These are phyloP conservation scores for Aspergillus caelatus DNA, from an alignment of 2,329 filamentous ascomycete species.

Conservation along the genomic window DNA sequence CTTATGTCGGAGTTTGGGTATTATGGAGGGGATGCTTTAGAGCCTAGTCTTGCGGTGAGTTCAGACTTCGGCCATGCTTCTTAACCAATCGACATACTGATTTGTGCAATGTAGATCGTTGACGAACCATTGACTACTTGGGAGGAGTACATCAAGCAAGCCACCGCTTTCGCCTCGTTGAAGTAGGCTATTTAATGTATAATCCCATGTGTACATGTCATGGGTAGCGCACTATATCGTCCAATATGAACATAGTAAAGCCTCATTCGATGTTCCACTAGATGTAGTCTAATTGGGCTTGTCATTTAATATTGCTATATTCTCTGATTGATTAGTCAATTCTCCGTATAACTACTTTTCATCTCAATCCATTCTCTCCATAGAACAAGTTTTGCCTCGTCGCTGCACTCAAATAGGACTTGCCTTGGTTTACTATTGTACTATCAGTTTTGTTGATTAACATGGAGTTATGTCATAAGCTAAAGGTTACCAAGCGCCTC, in stretches of 20 bases:
- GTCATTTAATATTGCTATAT: too few species aligned
- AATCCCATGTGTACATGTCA: background rate
- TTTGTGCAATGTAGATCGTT: background rate
- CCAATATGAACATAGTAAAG: background rate
- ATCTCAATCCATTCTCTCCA: too few species aligned
- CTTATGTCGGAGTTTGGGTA: background rate
- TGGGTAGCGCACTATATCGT: background rate
- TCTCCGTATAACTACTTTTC: too few species aligned
- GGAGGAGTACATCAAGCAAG: background rate
- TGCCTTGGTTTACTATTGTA: too few species aligned
- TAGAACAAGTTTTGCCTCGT: too few species aligned
- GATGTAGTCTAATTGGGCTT: too few species aligned
- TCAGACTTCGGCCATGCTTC: background rate
- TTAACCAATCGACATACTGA: background rate
- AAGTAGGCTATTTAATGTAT: background rate
- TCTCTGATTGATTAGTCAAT: too few species aligned
- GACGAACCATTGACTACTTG: background rate
- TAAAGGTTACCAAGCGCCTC: too few species aligned
- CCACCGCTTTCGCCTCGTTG: background rate
- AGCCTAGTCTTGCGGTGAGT: background rate
- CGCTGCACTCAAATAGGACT: too few species aligned
- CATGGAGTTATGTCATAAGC: too few species aligned
- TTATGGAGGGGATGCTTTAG: background rate
- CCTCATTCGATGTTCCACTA: background rate
- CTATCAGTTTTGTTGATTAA: too few species aligned